Percentiles rank a stretch among this genome's conserved stretches.
phyloP scores from a whole-genome alignment of 129 eudicot genomes.

The Oenanthe sinensis region DNA sequence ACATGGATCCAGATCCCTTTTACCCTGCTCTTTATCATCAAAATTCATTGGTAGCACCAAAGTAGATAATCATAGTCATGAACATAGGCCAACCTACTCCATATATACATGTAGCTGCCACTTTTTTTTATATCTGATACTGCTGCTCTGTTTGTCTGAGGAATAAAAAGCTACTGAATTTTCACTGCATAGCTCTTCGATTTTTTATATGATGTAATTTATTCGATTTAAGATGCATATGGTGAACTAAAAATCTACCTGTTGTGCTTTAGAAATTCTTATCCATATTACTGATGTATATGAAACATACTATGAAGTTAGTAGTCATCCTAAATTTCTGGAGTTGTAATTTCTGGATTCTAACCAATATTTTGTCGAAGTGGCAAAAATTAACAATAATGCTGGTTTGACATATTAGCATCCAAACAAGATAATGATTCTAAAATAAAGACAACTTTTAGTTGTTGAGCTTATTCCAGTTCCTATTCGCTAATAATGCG shows the following conservation, averaged over 20 bases:
- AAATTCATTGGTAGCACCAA: too few relatives aligned
- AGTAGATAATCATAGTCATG: too few relatives aligned
- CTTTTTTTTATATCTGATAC: not conserved
- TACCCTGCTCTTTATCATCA: too few relatives aligned
- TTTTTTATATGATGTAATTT: not conserved
- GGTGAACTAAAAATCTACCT: not conserved
- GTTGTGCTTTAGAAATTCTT: not conserved
- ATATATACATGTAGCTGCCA: not conserved
- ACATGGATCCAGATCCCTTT: not conserved
- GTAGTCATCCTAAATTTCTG: too few relatives aligned
- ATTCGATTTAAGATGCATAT: not conserved
- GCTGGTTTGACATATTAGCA: too few relatives aligned
- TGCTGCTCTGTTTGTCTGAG: not conserved
- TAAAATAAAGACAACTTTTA: too few relatives aligned
- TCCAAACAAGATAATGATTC: too few relatives aligned
- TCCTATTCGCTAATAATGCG: too few relatives aligned
- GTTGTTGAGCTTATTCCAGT: too few relatives aligned
- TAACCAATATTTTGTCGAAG: too few relatives aligned
- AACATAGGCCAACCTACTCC: not conserved
- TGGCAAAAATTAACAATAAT: too few relatives aligned
- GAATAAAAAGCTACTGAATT: not conserved
- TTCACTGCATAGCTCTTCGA: not conserved
- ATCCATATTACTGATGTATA: not conserved
- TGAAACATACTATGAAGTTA: not conserved
- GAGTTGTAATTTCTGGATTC: too few relatives aligned